Conservation (phyloP, 202 grass and related monocot genomes). For the Alloteropsis angusta region DNA sequence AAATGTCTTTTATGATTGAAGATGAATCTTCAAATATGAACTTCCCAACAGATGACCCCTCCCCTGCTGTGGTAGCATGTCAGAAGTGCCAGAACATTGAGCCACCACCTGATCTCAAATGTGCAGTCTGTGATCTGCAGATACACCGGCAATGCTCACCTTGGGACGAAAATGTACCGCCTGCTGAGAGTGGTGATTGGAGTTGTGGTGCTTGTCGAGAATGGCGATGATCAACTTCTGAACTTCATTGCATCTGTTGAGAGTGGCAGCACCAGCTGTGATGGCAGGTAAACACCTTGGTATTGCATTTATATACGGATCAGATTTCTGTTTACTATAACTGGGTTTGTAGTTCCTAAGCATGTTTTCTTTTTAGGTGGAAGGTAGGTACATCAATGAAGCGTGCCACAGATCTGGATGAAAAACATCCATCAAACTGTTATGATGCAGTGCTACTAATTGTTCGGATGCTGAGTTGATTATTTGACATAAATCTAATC, state of each 20-base stretch:
- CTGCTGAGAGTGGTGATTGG: slow-evolving; percentile 36
- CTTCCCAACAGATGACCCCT: slow-evolving; percentile 17
- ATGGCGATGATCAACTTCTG: slow-evolving; percentile 34
- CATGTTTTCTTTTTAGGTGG: slow-evolving; percentile 13
- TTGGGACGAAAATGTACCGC: slow-evolving; percentile 49
- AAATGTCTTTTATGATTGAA: slow-evolving; percentile 33
- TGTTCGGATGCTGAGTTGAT: slow-evolving; percentile 3
- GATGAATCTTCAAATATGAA: slow-evolving; percentile 34
- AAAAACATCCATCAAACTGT: background rate
- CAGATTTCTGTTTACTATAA: too few species aligned
- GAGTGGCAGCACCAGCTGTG: background rate
- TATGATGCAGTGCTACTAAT: background rate
- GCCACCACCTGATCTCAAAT: slow-evolving; percentile 54
- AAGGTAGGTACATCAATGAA: slow-evolving; percentile 2
- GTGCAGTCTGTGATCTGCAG: slow-evolving; percentile 50
- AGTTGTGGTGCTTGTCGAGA: slow-evolving; percentile 76
- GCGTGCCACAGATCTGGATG: background rate
- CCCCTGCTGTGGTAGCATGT: slow-evolving; percentile 31
- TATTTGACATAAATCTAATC: slow-evolving; percentile 23
- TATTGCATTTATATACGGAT: background rate
- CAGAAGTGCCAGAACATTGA: slow-evolving; percentile 49
- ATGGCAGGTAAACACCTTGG: slow-evolving; percentile 14
- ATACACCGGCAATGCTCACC: slow-evolving; percentile 82
- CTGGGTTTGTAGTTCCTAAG: too few species aligned
- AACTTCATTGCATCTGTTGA: slow-evolving; percentile 1